Percentiles rank a stretch among this genome's conserved stretches.
phyloP scores from a whole-genome alignment of 495 filamentous ascomycete species.

The Aspergillus asperescens region DNA sequence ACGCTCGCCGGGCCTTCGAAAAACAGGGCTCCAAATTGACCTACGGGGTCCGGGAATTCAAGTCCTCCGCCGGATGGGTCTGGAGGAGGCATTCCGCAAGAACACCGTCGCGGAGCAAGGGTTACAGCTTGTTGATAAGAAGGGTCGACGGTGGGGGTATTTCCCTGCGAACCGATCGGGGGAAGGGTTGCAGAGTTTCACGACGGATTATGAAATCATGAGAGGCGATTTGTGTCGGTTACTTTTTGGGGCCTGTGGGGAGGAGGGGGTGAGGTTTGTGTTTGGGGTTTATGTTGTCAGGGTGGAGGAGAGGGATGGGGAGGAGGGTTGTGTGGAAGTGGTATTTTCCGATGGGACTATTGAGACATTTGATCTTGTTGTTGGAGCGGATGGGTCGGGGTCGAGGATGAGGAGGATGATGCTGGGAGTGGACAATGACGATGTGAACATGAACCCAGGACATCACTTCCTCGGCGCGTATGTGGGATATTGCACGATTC shows the following conservation, averaged over 20 bases:
- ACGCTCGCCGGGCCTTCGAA: slow-evolving; percentile 26
- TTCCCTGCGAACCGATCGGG: slow-evolving; percentile 29
- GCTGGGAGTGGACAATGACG: slow-evolving; percentile 5
- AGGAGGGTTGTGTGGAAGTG: slow-evolving; percentile 31
- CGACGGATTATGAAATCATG: slow-evolving; percentile 47
- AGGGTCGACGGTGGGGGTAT: slow-evolving; percentile 17
- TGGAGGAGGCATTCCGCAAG: slow-evolving; percentile 24
- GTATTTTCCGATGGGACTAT: slow-evolving; percentile 30
- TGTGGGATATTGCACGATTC: neutral
- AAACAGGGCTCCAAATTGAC: slow-evolving; percentile 35
- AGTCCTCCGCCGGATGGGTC: slow-evolving; percentile 36
- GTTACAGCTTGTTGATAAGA: slow-evolving; percentile 29
- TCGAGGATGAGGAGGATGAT: slow-evolving; percentile 39
- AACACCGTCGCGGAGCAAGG: slow-evolving; percentile 29
- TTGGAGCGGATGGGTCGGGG: slow-evolving; percentile 46
- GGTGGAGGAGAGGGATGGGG: slow-evolving; percentile 8
- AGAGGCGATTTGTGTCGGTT: slow-evolving; percentile 36
- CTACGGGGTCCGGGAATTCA: slow-evolving; percentile 35
- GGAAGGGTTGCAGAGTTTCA: slow-evolving; percentile 27
- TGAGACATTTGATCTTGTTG: slow-evolving; percentile 42
- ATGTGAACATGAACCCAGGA: neutral
- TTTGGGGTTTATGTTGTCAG: slow-evolving; percentile 16
- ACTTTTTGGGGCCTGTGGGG: slow-evolving; percentile 29
- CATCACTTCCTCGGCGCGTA: neutral
- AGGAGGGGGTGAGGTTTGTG: slow-evolving; percentile 35